Evolutionary conservation across 2,329 filamentous ascomycete genomes (phyloP), one percentile per base, ranked within the genome.

Genomic region (Penicillium expansum): DNA sequence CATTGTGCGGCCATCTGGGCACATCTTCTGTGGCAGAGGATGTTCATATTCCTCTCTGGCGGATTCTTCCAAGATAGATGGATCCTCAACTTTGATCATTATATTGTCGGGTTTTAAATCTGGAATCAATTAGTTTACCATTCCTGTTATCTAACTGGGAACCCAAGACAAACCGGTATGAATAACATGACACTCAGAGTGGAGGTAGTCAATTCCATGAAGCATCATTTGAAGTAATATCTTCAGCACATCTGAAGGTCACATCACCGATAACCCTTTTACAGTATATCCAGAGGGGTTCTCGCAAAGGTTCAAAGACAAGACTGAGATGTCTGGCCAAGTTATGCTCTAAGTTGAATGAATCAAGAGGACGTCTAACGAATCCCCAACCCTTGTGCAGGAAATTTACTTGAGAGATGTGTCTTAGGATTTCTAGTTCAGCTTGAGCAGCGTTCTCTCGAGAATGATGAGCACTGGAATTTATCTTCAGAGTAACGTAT

Each of bases 151-250:
- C 10, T 51, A 54, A 10, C 27, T 3, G 22, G 13, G 48, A 45
- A 11, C 20, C n/a, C 27, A 59, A 3, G 11, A 57, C 65, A 24
- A 49, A 75, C 75, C 75, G 14, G 76, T 77, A 61, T 79, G 77
- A 29, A 79, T 73, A 29, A 79, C 57, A 55, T 68, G 70, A 53
- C 75, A 77, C 49, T 77, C 70, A 2, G 73, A 65, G 62, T 79
- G 76, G 20, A 79, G 67, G 60, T 76, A 79, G 48, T 77, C 72
- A 4, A 79, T 72, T 14, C 67, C 73, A 50, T 73, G 62, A 4
- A 79, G 70, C 5, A 48, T n/a, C 47, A 71, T 68, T 41, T 69
- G 69, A 30, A 76, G 47, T 22, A 71, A 56, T 39, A 69, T 60
- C 48, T 73, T 74, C 11, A 76, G 61, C 18, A 72, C 57, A 38